Conservation (phyloP, 1,284 basidiomycete genomes). For the Puccinia novopanici region DNA sequence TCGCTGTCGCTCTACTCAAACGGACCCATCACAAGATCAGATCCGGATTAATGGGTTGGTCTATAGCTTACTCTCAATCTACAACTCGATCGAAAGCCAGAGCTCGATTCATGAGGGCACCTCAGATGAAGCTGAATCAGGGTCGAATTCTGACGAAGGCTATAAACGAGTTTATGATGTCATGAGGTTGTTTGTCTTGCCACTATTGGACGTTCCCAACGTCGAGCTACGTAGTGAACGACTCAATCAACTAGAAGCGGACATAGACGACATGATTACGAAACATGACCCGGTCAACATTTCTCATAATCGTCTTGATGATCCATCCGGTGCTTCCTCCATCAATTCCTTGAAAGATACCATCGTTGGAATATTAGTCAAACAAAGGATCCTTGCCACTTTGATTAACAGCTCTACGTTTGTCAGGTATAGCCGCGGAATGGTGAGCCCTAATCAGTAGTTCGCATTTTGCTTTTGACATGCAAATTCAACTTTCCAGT, state of each 20-base stretch:
- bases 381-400: conserved; percentile 17
- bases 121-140: background rate
- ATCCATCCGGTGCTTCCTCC: background rate
- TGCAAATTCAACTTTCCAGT: background rate
- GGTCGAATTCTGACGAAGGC: background rate
- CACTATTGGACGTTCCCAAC: conserved; percentile 19
- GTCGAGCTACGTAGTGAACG: background rate
- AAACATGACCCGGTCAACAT: background rate
- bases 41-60: conserved; percentile 21
- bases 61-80: conserved; percentile 39
- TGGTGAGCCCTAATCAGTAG: conserved; percentile 4
- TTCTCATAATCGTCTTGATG: background rate
- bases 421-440: conserved; percentile 30
- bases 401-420: conserved; percentile 28
- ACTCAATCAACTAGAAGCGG: background rate
- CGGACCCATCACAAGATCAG: background rate
- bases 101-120: conserved; percentile 15
- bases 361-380: conserved; percentile 20
- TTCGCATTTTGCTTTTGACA: background rate
- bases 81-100: conserved; percentile 22
- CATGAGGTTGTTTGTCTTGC: conserved; percentile 34
- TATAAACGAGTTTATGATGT: conserved; percentile 24
- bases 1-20: conserved; percentile 2
- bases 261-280: conserved; percentile 19
- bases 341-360: conserved; percentile 16